phyloP scores from a whole-genome alignment of 495 filamentous ascomycete species.

The Stereocaulon alpinum region DNA sequence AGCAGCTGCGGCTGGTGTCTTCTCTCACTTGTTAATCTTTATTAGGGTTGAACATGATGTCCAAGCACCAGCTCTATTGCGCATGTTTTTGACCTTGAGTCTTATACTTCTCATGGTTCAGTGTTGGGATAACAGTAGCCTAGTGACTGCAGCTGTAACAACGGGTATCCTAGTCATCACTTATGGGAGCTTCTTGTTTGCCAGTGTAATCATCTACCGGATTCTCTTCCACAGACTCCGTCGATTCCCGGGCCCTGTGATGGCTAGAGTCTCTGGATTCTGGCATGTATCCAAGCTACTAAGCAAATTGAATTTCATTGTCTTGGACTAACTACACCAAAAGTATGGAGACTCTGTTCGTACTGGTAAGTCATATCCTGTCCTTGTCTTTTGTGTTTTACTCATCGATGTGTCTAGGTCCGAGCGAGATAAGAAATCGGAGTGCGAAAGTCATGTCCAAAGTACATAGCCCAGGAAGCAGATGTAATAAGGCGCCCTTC shows the following conservation, averaged over 20 bases:
- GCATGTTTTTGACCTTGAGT: neutral
- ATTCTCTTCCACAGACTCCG: conserved; percentile 35
- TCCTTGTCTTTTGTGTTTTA: neutral
- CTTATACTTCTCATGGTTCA: neutral
- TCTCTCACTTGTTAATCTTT: conserved; percentile 17
- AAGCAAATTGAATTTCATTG: conserved; percentile 28
- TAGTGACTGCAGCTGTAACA: neutral
- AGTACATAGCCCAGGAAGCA: conserved; percentile 23
- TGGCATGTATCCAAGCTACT: conserved; percentile 28
- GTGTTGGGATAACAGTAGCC: neutral
- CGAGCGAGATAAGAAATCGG: conserved; percentile 30
- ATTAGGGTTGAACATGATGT: conserved; percentile 23
- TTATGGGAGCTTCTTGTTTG: conserved; percentile 29
- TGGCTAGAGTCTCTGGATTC: conserved; percentile 35
- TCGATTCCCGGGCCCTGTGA: conserved; percentile 36
- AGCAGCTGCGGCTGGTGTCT: conserved; percentile 10
- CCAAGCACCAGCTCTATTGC: conserved; percentile 8
- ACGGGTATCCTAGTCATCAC: conserved; percentile 6
- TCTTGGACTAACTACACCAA: conserved; percentile 24
- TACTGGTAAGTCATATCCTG: conserved; percentile 15
- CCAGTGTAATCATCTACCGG: conserved; percentile 40
- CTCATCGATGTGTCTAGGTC: conserved; percentile 8
- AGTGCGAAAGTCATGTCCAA: conserved; percentile 23
- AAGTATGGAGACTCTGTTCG: conserved; percentile 34
- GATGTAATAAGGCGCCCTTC: conserved; percentile 25